Conservation (phyloP, 2,329 filamentous ascomycete species). For the Pseudocercospora cruenta region DNA sequence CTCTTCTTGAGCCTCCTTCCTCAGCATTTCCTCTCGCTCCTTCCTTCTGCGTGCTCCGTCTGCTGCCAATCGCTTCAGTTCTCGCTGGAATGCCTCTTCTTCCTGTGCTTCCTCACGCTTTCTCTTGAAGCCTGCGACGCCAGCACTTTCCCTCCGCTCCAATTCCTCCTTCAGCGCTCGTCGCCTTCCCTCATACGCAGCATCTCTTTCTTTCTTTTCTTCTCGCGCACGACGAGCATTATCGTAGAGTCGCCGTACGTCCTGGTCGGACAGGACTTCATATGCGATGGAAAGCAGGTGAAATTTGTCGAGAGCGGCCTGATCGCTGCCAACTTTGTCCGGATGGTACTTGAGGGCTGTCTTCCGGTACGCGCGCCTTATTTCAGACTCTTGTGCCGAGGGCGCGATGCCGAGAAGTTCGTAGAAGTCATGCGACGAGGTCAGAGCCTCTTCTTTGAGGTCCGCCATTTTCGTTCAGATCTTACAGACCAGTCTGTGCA, state of each 20-base stretch:
- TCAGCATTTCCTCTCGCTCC: slow-evolving; percentile 57
- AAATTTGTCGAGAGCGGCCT: slow-evolving; percentile 75
- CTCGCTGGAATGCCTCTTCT: slow-evolving; percentile 63
- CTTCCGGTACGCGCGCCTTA: slow-evolving; percentile 82
- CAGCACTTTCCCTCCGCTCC: slow-evolving; percentile 69
- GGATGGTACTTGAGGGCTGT: slow-evolving; percentile 90
- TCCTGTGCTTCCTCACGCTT: slow-evolving; percentile 49
- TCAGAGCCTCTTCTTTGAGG: slow-evolving; percentile 48
- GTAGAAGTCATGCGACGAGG: slow-evolving; percentile 68
- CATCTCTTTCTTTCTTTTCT: slow-evolving; percentile 70
- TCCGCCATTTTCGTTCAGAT: slow-evolving; percentile 29
- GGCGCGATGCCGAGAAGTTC: slow-evolving; percentile 70
- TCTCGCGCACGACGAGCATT: slow-evolving; percentile 71
- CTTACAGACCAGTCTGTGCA: too few relatives aligned
- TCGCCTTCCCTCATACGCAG: slow-evolving; percentile 72
- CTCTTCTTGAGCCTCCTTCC: slow-evolving; percentile 58
- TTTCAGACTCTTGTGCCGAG: slow-evolving; percentile 68
- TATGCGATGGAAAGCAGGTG: slow-evolving; percentile 84
- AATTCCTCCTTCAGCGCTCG: slow-evolving; percentile 83
- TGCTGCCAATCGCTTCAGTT: slow-evolving; percentile 50
- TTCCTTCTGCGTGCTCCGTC: slow-evolving; percentile 59
- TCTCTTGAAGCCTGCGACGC: slow-evolving; percentile 44
- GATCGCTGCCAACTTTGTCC: slow-evolving; percentile 73
- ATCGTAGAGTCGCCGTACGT: slow-evolving; percentile 77
- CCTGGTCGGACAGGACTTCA: slow-evolving; percentile 74